Conservation (phyloP, 2,329 filamentous ascomycete genomes). For the Thelonectria rubi region DNA sequence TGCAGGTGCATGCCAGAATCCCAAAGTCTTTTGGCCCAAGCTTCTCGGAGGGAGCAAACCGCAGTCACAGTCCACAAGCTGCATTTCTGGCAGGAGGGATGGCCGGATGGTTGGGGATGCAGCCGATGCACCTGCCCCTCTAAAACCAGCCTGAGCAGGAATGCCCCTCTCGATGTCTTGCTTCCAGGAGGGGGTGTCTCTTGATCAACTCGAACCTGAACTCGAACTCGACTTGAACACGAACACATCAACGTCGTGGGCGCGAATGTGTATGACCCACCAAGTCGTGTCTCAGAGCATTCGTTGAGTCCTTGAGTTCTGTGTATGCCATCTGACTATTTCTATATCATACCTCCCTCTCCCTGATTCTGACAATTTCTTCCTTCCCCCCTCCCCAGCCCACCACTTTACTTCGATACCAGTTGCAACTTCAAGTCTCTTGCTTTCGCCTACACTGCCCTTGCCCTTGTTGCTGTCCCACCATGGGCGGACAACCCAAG, state of each 20-base stretch:
- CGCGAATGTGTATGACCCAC: constrained; percentile 39
- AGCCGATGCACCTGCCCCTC: constrained; percentile 25
- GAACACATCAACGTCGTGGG: constrained; percentile 33
- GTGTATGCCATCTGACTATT: constrained; percentile 36
- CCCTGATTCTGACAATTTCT: constrained; percentile 31
- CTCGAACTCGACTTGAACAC: constrained; percentile 3
- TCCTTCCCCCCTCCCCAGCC: constrained; percentile 20
- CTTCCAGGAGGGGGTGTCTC: constrained; percentile 33
- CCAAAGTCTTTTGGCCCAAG: constrained; percentile 26
- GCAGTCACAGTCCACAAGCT: constrained; percentile 22
- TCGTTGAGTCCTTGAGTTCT: constrained; percentile 27
- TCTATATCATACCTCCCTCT: constrained; percentile 44
- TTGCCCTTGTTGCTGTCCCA: constrained; percentile 28
- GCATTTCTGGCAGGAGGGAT: constrained; percentile 38
- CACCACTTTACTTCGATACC: constrained; percentile 21
- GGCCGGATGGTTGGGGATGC: constrained; percentile 28
- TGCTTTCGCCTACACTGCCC: constrained; percentile 24
- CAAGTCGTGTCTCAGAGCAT: constrained; percentile 37
- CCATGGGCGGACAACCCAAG: constrained; percentile 44
- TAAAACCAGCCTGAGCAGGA: constrained; percentile 31
- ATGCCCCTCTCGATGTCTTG: constrained; percentile 39
- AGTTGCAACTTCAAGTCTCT: constrained; percentile 37
- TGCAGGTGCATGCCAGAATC: constrained; percentile 36
- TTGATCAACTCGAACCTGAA: constrained; percentile 28
- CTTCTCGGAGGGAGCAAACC: constrained; percentile 24